Evolutionary conservation across 1,284 basidiomycete species (phyloP).

Genomic region (Moesziomyces parantarcticus): DNA sequence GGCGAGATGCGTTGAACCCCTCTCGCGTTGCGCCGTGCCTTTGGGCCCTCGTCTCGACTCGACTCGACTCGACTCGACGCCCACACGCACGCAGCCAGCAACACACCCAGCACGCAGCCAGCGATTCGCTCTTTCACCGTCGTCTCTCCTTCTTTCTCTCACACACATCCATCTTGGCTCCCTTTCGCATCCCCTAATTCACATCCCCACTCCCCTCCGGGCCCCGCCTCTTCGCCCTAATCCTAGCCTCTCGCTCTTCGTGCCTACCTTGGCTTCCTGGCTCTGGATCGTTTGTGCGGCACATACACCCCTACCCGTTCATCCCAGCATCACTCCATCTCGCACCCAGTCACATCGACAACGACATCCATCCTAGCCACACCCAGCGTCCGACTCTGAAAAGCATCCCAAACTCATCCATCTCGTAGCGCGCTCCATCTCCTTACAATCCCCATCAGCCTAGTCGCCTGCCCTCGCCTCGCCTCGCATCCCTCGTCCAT

Average conservation of each 20-base stretch:
- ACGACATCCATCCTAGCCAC: too few relatives aligned
- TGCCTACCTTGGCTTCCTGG: too few relatives aligned
- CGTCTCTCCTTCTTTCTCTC: not conserved
- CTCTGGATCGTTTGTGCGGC: too few relatives aligned
- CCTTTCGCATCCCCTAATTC: too few relatives aligned
- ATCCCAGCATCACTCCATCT: not conserved
- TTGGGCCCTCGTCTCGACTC: not conserved
- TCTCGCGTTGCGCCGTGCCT: not conserved
- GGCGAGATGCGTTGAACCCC: conserved; percentile 22
- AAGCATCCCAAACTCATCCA: too few relatives aligned
- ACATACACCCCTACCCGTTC: not conserved
- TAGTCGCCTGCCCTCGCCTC: not conserved
- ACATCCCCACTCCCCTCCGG: too few relatives aligned
- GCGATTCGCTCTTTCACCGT: too few relatives aligned
- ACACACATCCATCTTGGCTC: too few relatives aligned
- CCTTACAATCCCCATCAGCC: not conserved
- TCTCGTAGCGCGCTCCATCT: not conserved
- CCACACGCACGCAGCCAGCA: not conserved
- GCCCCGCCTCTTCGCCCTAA: too few relatives aligned
- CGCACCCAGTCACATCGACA: too few relatives aligned
- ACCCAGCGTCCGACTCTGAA: not conserved
- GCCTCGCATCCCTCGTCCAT: conserved; percentile 8
- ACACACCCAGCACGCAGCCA: too few relatives aligned
- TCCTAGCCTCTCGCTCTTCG: too few relatives aligned
- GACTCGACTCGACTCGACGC: not conserved